These are phyloP conservation scores for Annulohypoxylon bovei DNA, from an alignment of 495 filamentous ascomycete genomes.

Conservation along the genomic window DNA sequence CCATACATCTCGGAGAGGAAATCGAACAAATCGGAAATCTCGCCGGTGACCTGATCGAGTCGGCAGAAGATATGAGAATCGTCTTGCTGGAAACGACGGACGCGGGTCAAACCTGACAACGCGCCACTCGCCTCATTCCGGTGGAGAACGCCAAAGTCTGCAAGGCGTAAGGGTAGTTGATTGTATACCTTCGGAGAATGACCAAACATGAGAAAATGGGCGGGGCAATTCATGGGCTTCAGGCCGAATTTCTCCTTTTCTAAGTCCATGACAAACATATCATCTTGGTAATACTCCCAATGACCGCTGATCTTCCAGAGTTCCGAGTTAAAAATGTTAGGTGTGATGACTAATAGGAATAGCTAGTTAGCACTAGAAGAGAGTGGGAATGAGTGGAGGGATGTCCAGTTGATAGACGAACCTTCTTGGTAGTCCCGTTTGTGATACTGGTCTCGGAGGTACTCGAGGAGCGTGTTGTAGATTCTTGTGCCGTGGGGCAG, in stretches of 20 bases:
- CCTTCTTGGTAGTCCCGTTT: constrained; percentile 89
- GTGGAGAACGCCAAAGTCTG: constrained; percentile 95
- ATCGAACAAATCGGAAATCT: constrained; percentile 89
- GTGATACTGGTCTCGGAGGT: constrained; percentile 88
- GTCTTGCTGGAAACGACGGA: constrained; percentile 93
- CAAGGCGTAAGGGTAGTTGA: constrained; percentile 87
- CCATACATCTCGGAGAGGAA: constrained; percentile 87
- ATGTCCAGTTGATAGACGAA: constrained; percentile 5
- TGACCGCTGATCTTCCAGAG: constrained; percentile 96
- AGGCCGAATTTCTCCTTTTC: constrained; percentile 88
- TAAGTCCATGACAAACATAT: constrained; percentile 93
- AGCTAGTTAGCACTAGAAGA: constrained; percentile 4
- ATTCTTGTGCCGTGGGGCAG: constrained; percentile 92
- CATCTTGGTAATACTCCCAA: constrained; percentile 94
- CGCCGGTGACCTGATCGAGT: constrained; percentile 78
- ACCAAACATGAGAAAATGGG: constrained; percentile 80
- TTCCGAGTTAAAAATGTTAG: constrained; percentile 92
- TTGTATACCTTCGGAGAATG: constrained; percentile 84
- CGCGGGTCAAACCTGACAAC: constrained; percentile 87
- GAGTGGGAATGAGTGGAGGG: no score
- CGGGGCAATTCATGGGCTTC: constrained; percentile 99
- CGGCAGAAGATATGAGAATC: constrained; percentile 94
- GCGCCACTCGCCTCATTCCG: constrained; percentile 95
- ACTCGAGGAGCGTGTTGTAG: constrained; percentile 84
- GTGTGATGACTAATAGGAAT: constrained; percentile 72